Conservation (phyloP, 73 alveolate species). For the Paramecium octaurelia region DNA sequence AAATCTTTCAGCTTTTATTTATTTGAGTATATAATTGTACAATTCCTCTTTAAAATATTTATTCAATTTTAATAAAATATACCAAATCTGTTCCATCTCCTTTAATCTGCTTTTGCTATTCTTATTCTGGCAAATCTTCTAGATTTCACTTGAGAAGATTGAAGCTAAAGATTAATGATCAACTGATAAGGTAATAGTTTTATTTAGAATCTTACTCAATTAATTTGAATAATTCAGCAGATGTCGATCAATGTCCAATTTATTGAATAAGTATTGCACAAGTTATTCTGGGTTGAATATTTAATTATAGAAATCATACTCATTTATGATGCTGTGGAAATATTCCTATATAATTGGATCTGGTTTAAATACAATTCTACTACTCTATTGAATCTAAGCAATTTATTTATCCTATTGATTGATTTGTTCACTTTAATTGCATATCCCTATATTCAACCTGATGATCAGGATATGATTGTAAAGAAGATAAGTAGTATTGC, state of each 20-base stretch:
- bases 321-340: background rate
- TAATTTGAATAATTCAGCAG: background rate
- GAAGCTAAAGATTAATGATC: slow-evolving; percentile 26
- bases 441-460: background rate
- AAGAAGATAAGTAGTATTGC: background rate
- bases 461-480: background rate
- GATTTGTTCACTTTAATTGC: background rate
- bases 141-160: background rate
- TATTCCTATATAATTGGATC: background rate
- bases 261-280: background rate
- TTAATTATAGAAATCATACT: background rate
- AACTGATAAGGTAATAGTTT: slow-evolving; percentile 1
- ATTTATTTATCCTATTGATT: background rate
- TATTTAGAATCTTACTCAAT: background rate
- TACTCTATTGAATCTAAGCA: background rate
- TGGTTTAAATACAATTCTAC: background rate
- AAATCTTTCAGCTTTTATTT: background rate
- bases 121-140: background rate
- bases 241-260: background rate
- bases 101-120: background rate
- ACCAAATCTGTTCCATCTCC: slow-evolving; percentile 23
- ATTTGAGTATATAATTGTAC: background rate
- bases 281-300: slow-evolving; percentile 20
- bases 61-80: background rate
- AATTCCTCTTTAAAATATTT: slow-evolving; percentile 31